Evolutionary conservation across 2,329 filamentous ascomycete genomes (phyloP).

Genomic region (Cephalotrichum gorgonifer): DNA sequence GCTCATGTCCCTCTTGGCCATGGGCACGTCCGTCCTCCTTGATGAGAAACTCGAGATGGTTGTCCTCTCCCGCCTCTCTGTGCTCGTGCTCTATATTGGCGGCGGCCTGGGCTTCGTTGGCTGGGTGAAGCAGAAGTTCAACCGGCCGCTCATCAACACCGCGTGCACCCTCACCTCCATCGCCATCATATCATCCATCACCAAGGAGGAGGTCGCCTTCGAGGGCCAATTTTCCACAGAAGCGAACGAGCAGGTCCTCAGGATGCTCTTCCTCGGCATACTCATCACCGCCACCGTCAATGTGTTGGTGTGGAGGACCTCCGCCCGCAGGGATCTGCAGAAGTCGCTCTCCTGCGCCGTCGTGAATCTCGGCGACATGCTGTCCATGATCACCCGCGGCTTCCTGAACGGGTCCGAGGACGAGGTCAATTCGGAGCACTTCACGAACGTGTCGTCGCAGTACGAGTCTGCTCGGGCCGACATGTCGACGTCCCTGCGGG

Average conservation of each 20-base stretch:
- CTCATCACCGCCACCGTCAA: slow-evolving; percentile 63
- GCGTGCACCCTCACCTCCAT: slow-evolving; percentile 79
- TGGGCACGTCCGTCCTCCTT: slow-evolving; percentile 79
- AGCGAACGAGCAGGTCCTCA: slow-evolving; percentile 73
- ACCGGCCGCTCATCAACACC: slow-evolving; percentile 71
- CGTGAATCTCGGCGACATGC: slow-evolving; percentile 66
- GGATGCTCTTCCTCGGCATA: slow-evolving; percentile 75
- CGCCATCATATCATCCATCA: slow-evolving; percentile 80
- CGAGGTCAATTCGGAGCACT: slow-evolving; percentile 58
- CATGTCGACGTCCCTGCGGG: slow-evolving; percentile 67
- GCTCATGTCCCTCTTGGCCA: slow-evolving; percentile 69
- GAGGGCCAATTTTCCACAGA: slow-evolving; percentile 69
- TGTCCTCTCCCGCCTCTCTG: slow-evolving; percentile 63
- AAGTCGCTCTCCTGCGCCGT: slow-evolving; percentile 58
- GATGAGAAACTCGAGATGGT: slow-evolving; percentile 56
- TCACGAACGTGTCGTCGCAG: slow-evolving; percentile 47
- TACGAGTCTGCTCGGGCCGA: slow-evolving; percentile 54
- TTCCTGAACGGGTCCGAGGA: slow-evolving; percentile 78
- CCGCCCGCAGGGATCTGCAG: slow-evolving; percentile 63
- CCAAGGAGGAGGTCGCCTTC: slow-evolving; percentile 83
- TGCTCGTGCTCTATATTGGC: slow-evolving; percentile 75
- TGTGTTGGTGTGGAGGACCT: slow-evolving; percentile 66
- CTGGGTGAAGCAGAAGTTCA: slow-evolving; percentile 74
- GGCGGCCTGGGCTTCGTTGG: slow-evolving; percentile 79
- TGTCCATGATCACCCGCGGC: slow-evolving; percentile 69